Evolutionary conservation across 768 basidiomycete species (phyloP).

Genomic region (Cyclocybe cylindracea): DNA sequence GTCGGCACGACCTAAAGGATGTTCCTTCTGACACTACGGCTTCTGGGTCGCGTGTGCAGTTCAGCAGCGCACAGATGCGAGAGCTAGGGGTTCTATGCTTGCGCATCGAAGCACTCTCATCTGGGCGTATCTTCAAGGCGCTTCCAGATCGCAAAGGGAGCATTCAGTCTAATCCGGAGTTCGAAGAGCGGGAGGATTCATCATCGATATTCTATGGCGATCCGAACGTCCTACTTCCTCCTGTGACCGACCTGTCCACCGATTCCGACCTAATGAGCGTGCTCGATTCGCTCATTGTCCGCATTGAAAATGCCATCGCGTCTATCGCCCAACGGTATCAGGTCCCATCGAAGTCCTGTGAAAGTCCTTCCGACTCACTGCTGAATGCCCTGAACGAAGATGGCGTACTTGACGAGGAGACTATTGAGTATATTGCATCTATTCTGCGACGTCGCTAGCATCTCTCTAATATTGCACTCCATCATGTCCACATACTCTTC

Average conservation of each 20-base stretch:
- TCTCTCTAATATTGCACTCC: background rate
- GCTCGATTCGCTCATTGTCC: constrained; percentile 73
- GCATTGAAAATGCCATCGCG: constrained; percentile 74
- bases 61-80: constrained; percentile 73
- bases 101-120: constrained; percentile 76
- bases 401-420: constrained; percentile 47
- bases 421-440: constrained; percentile 38
- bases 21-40: constrained; percentile 30
- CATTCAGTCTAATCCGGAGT: constrained; percentile 35
- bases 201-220: constrained; percentile 54
- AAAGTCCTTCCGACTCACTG: constrained; percentile 28
- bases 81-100: constrained; percentile 74
- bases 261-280: constrained; percentile 73
- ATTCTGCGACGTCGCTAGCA: constrained; percentile 20
- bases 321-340: constrained; percentile 30
- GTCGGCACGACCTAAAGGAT: constrained; percentile 63
- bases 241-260: constrained; percentile 65
- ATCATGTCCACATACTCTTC: background rate
- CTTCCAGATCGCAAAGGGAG: constrained; percentile 46
- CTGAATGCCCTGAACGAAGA: constrained; percentile 35
- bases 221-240: constrained; percentile 64
- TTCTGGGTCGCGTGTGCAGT: constrained; percentile 55
- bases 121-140: constrained; percentile 58
- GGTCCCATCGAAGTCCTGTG: constrained; percentile 10
- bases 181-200: constrained; percentile 26